Evolutionary conservation across 75 land plant species (phyloP).

Genomic region (Cunninghamia lanceolata): DNA sequence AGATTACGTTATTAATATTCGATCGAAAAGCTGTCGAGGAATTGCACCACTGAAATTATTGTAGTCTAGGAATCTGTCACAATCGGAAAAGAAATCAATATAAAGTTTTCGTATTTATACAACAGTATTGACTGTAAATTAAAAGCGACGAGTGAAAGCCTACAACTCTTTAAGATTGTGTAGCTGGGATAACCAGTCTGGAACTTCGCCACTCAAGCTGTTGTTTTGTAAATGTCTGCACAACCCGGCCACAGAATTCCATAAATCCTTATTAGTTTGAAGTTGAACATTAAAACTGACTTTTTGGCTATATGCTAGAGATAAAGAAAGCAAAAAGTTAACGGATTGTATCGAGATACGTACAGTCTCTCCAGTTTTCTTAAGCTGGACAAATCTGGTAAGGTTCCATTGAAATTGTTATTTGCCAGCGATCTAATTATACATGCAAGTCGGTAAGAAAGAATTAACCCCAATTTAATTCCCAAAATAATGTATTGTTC

Average conservation of each 20-base stretch:
- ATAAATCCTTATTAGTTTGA: background rate
- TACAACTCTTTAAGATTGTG: background rate
- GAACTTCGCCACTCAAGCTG: background rate
- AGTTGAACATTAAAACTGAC: too few species aligned
- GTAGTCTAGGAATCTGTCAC: background rate
- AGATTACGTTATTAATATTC: background rate
- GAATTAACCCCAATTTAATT: too few species aligned
- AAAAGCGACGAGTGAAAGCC: background rate
- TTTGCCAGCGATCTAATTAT: background rate
- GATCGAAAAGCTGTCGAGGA: background rate
- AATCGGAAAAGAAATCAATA: background rate
- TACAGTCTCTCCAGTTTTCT: background rate
- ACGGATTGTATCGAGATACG: background rate
- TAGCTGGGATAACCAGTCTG: background rate
- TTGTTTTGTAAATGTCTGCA: slow-evolving; percentile 7
- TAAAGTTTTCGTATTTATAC: background rate
- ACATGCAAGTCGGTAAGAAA: background rate
- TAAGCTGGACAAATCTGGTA: background rate
- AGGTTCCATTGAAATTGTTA: background rate
- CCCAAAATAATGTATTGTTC: too few species aligned
- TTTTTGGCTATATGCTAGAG: too few species aligned
- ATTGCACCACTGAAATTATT: background rate
- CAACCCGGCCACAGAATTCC: background rate
- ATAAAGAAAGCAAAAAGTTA: background rate
- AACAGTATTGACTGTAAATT: background rate